Percentiles rank a stretch among this genome's conserved stretches.
These are phyloP conservation scores for Spathaspora girioi DNA, from an alignment of 805 yeast genomes.

Conservation along the genomic window DNA sequence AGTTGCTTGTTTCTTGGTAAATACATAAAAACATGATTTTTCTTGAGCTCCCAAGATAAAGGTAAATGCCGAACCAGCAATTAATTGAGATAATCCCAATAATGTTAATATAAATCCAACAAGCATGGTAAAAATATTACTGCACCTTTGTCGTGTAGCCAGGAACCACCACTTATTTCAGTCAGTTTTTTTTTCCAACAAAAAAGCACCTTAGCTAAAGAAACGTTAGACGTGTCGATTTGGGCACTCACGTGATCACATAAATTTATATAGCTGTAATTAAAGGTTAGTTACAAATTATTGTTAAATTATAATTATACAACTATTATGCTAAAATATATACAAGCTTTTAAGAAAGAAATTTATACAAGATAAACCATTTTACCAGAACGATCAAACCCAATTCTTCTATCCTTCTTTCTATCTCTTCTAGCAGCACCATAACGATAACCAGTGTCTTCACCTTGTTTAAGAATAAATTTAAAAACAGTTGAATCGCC, in stretches of 20 bases:
- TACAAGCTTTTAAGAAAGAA: neutral
- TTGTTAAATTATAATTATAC: neutral
- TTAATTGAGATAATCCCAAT: constrained; percentile 25
- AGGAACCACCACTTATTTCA: neutral
- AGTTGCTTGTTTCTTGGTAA: constrained; percentile 56
- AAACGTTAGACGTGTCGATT: neutral
- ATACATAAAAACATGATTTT: constrained; percentile 65
- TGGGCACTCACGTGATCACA: neutral
- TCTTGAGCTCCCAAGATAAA: constrained; percentile 75
- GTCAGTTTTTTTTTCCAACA: neutral
- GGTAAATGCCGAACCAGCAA: constrained; percentile 59
- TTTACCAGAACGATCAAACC: constrained; percentile 65
- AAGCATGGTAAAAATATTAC: constrained; percentile 11
- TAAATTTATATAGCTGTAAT: too few species aligned
- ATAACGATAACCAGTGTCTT: constrained; percentile 85
- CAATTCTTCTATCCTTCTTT: constrained; percentile 76
- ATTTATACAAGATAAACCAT: constrained; percentile 30
- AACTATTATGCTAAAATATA: neutral
- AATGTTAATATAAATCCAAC: constrained; percentile 12
- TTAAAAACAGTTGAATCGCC: constrained; percentile 73
- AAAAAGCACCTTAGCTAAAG: neutral
- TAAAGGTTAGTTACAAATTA: too few species aligned
- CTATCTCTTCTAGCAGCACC: constrained; percentile 89
- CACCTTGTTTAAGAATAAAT: constrained; percentile 76
- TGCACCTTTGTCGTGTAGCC: too few species aligned